Conservation (phyloP, 257 asterid genomes). For the Phtheirospermum japonicum region DNA sequence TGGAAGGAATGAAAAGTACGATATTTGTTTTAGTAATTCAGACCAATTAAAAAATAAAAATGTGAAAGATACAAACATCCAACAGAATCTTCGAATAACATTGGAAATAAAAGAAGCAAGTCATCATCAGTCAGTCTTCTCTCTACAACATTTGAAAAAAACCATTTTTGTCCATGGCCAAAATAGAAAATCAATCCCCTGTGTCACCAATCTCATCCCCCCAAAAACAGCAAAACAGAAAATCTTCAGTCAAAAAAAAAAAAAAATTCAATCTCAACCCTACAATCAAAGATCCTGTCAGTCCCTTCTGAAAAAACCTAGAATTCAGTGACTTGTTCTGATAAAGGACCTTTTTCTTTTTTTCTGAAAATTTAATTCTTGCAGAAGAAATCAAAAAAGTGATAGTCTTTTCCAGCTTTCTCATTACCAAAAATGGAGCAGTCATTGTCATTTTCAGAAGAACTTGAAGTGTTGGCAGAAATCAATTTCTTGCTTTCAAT, state of each 20-base stretch:
- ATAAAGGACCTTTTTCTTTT: slow-evolving; percentile 24
- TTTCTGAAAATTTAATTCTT: slow-evolving; percentile 23
- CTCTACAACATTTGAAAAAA: slow-evolving; percentile 9
- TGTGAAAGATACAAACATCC: not conserved
- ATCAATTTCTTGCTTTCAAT: slow-evolving; percentile 5
- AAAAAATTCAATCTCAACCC: slow-evolving; percentile 17
- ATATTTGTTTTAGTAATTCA: too few relatives aligned
- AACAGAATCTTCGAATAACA: not conserved
- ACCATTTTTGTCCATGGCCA: slow-evolving; percentile 27
- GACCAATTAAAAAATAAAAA: too few relatives aligned
- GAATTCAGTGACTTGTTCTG: slow-evolving; percentile 35
- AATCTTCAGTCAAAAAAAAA: slow-evolving; percentile 24
- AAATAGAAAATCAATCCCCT: slow-evolving; percentile 30
- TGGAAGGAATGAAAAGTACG: too few relatives aligned
- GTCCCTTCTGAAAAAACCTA: slow-evolving; percentile 29
- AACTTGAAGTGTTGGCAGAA: slow-evolving; percentile 14
- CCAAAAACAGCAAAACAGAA: not conserved
- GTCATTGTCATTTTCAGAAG: slow-evolving; percentile 21
- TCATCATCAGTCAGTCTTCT: slow-evolving; percentile 15
- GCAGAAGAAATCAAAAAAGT: slow-evolving; percentile 58
- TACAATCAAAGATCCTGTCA: slow-evolving; percentile 34
- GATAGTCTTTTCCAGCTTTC: slow-evolving; percentile 23
- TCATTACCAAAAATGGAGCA: not conserved
- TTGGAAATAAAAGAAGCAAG: not conserved
- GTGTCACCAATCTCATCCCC: too few relatives aligned